Base-by-base conservation (phyloP, 2,329 filamentous ascomycete species). In the Epichloe amarillans region DNA sequence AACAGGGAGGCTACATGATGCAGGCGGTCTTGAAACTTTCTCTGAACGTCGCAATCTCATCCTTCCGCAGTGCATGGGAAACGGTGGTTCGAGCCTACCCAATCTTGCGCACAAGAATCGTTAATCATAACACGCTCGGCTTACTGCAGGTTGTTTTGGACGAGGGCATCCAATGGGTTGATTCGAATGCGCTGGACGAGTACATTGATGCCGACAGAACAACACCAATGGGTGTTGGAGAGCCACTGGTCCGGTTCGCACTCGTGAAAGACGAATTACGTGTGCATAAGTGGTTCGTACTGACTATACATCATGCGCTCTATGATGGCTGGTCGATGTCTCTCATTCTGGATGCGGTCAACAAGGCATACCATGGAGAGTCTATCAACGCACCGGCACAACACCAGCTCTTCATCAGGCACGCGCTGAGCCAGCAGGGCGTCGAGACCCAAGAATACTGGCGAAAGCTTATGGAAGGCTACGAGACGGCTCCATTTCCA, bases 291-390 rank as follows among this genome's bases (percentile, higher is more conserved):
- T 74, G 17, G 60, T 71, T 56, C 70, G 70, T 46, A 3, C 19
- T 46, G 46, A 51, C 43, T 0, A 68, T 72, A 57, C 74, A 76
- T 52, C 75, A 78, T 50, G 71, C 70, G 7, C 58, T 77, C 0
- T 78, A 78, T 49, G 76, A 79, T 43, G 75, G 52, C n/a, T 55
- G 52, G 54, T 54, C 73, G 10, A 72, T 73, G 68, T 70, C 66
- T 1, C 68, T 72, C 62, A 68, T 67, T 2, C 54, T 72, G 4
- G 57, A 71, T 2, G 63, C 71, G 7, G 48, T 49, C 21, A 19
- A 40, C 23, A 19, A 52, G 65, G 46, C 38, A 1, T 54, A 52
- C 23, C 51, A 43, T 0, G 50, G 51, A 6, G 38, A 39, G 5
- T 6, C 15, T 14, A 17, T 49, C 2, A 6, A 14, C 2, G 42